Conservation (phyloP, 495 filamentous ascomycete genomes). For the Glonium stellatum region DNA sequence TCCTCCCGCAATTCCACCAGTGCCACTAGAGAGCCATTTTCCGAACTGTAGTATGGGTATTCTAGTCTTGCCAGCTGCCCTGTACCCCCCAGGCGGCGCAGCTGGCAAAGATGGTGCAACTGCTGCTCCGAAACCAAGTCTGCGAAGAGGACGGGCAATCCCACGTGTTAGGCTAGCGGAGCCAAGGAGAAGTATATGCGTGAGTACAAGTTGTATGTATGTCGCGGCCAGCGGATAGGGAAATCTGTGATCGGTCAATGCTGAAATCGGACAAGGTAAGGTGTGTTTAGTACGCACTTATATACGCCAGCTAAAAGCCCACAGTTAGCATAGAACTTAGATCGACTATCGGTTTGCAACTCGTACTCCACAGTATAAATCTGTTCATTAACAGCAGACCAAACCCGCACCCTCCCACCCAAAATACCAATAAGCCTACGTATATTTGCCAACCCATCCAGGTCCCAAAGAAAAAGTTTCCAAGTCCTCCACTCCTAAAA, state of each 20-base stretch:
- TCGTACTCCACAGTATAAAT: slow-evolving; percentile 42
- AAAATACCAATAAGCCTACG: slow-evolving; percentile 42
- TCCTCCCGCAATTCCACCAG: slow-evolving; percentile 47
- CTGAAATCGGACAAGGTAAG: not conserved
- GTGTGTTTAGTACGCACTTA: slow-evolving; percentile 30
- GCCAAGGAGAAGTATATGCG: slow-evolving; percentile 40
- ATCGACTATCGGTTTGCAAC: not conserved
- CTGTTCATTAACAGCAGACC: slow-evolving; percentile 44
- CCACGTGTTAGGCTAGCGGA: slow-evolving; percentile 37
- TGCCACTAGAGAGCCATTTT: slow-evolving; percentile 28
- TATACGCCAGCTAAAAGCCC: slow-evolving; percentile 41
- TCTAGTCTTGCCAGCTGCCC: slow-evolving; percentile 16
- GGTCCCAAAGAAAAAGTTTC: slow-evolving; percentile 45
- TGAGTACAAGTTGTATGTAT: slow-evolving; percentile 44
- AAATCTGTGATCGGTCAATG: slow-evolving; percentile 32
- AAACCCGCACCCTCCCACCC: slow-evolving; percentile 40
- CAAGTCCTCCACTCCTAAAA: slow-evolving; percentile 39
- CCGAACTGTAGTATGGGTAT: slow-evolving; percentile 19
- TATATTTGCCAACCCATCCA: slow-evolving; percentile 45
- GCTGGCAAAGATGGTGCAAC: slow-evolving; percentile 37
- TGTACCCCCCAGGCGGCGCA: slow-evolving; percentile 16
- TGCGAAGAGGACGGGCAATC: slow-evolving; percentile 33
- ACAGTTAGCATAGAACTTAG: not conserved
- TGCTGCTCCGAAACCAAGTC: slow-evolving; percentile 36
- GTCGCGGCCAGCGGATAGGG: slow-evolving; percentile 46